Conservation (phyloP, 257 asterid species). For the Lavandula angustifolia region DNA sequence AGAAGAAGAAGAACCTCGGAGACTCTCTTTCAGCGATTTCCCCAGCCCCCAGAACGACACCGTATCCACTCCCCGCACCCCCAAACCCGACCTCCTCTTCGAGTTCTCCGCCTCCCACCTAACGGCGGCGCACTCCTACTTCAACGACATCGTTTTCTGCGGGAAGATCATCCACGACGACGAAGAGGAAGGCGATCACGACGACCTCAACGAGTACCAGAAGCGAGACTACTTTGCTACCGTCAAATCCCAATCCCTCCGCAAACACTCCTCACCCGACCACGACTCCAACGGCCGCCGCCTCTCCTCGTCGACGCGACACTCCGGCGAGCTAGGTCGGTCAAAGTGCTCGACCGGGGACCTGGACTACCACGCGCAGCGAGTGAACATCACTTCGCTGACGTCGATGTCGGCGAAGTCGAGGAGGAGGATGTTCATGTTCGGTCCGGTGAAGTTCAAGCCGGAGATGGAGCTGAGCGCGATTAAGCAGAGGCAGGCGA, state of each 20-base stretch:
- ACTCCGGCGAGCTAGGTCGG: conserved; percentile 4
- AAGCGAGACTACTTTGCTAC: conserved; percentile 46
- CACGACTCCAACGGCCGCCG: conserved; percentile 7
- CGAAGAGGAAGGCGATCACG: conserved; percentile 12
- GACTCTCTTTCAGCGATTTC: conserved; percentile 54
- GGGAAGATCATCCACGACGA: conserved; percentile 39
- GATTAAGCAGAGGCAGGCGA: conserved; percentile 57
- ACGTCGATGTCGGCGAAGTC: conserved; percentile 76
- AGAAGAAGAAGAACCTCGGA: conserved; percentile 27
- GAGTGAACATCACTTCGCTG: conserved; percentile 58
- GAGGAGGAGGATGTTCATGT: conserved; percentile 67
- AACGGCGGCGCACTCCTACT: conserved; percentile 15
- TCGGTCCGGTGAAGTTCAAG: conserved; percentile 71
- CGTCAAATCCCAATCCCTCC: conserved; percentile 27
- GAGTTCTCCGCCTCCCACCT: conserved; percentile 35
- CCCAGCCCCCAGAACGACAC: conserved; percentile 8
- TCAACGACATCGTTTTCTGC: conserved; percentile 36
- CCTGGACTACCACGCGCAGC: conserved; percentile 39
- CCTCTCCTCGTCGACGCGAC: neutral
- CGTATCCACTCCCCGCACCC: conserved; percentile 28
- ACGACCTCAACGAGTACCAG: conserved; percentile 38
- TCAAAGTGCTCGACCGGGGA: conserved; percentile 17
- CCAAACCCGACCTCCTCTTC: conserved; percentile 38
- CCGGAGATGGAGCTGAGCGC: conserved; percentile 79
- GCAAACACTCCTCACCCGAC: neutral